Evolutionary conservation across 768 basidiomycete genomes (phyloP).

Genomic region (Tephrocybe sp.): DNA sequence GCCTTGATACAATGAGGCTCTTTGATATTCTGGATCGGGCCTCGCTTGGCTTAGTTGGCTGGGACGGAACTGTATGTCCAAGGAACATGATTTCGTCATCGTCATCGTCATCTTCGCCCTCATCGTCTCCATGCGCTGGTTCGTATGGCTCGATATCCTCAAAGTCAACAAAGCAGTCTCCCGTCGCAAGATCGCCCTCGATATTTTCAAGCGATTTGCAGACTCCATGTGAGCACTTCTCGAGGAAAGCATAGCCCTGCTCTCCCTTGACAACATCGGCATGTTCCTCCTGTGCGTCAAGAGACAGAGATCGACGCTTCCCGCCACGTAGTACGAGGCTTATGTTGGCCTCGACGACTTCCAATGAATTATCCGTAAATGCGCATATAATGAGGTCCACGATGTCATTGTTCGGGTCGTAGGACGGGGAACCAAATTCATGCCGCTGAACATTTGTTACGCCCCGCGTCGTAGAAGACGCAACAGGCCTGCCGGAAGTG

Average conservation of each 20-base stretch:
- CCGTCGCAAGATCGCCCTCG: neutral
- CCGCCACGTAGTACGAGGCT: neutral
- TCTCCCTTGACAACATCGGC: neutral
- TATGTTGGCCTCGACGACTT: neutral
- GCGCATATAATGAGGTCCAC: constrained; percentile 3
- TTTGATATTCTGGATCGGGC: neutral
- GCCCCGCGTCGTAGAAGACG: neutral
- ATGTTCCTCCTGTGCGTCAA: neutral
- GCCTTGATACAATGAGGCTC: neutral
- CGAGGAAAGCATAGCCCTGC: neutral
- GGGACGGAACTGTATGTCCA: neutral
- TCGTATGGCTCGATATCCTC: neutral
- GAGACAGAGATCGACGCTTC: neutral
- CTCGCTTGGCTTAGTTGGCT: neutral
- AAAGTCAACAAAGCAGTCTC: neutral
- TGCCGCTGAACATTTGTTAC: neutral
- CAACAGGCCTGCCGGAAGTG: neutral
- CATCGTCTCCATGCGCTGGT: neutral
- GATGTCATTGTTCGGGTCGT: neutral
- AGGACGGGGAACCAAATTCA: neutral
- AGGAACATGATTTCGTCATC: constrained; percentile 7
- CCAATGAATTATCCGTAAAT: neutral
- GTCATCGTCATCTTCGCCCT: neutral
- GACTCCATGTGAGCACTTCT: neutral
- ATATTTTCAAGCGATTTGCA: neutral